These are phyloP conservation scores for Ulmus americana DNA, from an alignment of 331 rosid genomes.

Conservation along the genomic window DNA sequence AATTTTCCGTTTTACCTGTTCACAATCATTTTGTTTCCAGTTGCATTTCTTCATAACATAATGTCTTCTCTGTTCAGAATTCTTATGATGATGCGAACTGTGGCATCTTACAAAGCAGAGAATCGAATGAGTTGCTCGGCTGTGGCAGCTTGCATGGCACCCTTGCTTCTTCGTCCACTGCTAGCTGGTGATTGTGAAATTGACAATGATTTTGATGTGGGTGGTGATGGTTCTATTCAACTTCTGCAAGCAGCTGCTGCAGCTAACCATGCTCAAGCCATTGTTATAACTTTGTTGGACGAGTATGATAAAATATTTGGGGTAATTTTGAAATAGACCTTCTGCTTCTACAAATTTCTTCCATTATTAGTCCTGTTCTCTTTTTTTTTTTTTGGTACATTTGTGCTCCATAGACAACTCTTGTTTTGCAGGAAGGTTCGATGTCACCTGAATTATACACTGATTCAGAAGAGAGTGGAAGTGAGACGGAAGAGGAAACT, in stretches of 20 bases:
- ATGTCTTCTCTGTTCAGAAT: constrained; percentile 48
- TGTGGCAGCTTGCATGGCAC: constrained; percentile 99
- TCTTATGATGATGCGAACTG: constrained; percentile 84
- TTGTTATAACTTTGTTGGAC: constrained; percentile 82
- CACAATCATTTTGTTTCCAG: not conserved
- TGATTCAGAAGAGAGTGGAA: constrained; percentile 70
- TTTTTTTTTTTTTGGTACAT: not conserved
- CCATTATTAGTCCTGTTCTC: constrained; percentile 12
- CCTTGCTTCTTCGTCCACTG: constrained; percentile 95
- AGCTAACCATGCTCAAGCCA: constrained; percentile 98
- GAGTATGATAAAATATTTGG: constrained; percentile 78
- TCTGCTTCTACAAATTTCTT: constrained; percentile 10
- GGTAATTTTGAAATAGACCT: constrained; percentile 35
- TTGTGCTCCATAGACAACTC: not conserved
- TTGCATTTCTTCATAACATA: constrained; percentile 5
- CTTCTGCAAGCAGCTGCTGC: constrained; percentile 99
- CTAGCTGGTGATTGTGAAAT: constrained; percentile 91
- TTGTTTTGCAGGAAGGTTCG: constrained; percentile 66
- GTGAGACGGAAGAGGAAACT: constrained; percentile 68
- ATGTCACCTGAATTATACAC: constrained; percentile 61
- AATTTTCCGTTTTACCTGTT: not conserved
- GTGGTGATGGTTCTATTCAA: constrained; percentile 86
- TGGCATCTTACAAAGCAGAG: constrained; percentile 70
- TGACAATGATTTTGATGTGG: constrained; percentile 81
- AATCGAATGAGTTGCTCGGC: constrained; percentile 98